Evolutionary conservation across 2,329 filamentous ascomycete genomes (phyloP).

Genomic region (Pseudogymnoascus sp.): DNA sequence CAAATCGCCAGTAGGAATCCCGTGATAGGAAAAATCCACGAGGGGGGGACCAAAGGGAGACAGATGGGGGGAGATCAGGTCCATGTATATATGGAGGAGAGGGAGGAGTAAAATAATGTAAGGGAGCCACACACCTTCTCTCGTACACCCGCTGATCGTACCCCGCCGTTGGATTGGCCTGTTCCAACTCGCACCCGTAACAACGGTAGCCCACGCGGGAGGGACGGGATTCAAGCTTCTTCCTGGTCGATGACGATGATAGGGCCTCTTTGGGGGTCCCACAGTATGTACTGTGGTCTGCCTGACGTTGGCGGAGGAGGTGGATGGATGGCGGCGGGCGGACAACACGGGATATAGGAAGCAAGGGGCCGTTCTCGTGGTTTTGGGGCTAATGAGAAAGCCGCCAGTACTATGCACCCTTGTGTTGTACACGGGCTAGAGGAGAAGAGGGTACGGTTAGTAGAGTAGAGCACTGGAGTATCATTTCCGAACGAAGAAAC

Average conservation of each 20-base stretch:
- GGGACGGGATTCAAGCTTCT: conserved; percentile 5
- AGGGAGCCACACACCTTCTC: background rate
- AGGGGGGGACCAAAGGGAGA: background rate
- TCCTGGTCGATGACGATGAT: conserved; percentile 4
- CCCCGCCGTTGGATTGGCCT: conserved; percentile 2
- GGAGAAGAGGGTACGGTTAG: background rate
- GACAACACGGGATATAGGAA: conserved; percentile 1
- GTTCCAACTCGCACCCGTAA: conserved; percentile 3
- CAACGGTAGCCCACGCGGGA: conserved; percentile 5
- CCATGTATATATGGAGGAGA: background rate
- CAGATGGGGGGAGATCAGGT: background rate
- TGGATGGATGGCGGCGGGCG: background rate
- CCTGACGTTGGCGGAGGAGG: background rate
- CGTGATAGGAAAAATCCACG: background rate
- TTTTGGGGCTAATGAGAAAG: conserved; percentile 2
- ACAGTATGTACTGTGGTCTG: background rate
- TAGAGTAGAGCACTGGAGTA: background rate
- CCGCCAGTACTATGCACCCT: background rate
- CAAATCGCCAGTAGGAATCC: background rate
- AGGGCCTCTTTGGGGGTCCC: background rate
- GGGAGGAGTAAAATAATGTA: background rate
- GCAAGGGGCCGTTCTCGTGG: background rate
- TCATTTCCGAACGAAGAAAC: background rate
- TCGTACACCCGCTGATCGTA: background rate
- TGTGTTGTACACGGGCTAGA: background rate